These are phyloP conservation scores for Williopsis jadinii DNA, from an alignment of 1,139 yeast genomes.

Conservation along the genomic window DNA sequence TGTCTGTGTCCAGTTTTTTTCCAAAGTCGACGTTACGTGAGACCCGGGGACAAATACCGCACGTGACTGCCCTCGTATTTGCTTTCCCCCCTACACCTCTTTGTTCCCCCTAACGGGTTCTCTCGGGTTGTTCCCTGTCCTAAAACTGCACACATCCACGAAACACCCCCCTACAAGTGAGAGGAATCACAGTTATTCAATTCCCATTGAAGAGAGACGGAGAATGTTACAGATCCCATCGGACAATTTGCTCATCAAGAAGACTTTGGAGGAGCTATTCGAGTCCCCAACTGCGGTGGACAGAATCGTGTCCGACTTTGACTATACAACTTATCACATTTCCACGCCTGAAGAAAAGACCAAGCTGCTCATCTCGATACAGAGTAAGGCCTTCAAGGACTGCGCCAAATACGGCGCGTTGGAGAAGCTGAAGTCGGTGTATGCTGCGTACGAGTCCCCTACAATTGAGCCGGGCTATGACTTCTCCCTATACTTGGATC, in stretches of 20 bases:
- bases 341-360: slow-evolving; percentile 73
- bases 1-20: too few species aligned
- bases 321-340: slow-evolving; percentile 88
- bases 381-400: slow-evolving; percentile 73
- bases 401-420: slow-evolving; percentile 60
- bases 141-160: too few species aligned
- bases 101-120: too few species aligned
- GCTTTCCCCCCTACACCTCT: too few species aligned
- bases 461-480: slow-evolving; percentile 73
- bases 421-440: slow-evolving; percentile 34
- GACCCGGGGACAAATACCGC: too few species aligned
- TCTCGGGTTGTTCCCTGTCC: too few species aligned
- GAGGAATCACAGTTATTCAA: too few species aligned
- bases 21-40: too few species aligned
- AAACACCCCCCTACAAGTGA: too few species aligned
- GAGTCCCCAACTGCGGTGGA: slow-evolving; percentile 60
- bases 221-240: slow-evolving; percentile 41
- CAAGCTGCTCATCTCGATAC: slow-evolving; percentile 59
- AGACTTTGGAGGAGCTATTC: slow-evolving; percentile 32
- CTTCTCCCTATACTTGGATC: slow-evolving; percentile 67
- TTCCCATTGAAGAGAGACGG: background rate
- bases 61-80: too few species aligned
- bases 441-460: slow-evolving; percentile 31
- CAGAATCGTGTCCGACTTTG: slow-evolving; percentile 89
- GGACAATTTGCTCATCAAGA: slow-evolving; percentile 38